Percentiles rank a stretch among this genome's conserved stretches.
Conservation (phyloP, 2,329 filamentous ascomycete genomes). For the Cladosporium colombiae region DNA sequence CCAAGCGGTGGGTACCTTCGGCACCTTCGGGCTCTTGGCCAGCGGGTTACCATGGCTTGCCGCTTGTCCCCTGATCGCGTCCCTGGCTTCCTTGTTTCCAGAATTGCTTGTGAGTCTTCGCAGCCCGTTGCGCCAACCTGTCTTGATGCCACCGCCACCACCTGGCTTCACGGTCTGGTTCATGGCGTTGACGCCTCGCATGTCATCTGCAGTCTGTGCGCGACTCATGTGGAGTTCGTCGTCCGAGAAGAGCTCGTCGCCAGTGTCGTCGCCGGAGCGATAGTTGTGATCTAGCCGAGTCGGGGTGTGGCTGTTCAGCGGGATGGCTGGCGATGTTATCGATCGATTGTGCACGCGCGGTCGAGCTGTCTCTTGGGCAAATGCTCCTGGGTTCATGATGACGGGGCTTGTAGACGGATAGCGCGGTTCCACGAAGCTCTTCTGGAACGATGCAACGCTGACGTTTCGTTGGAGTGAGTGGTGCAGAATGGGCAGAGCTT, state of each 20-base stretch:
- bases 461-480: conserved; percentile 74
- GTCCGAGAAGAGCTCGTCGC: conserved; percentile 67
- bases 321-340: conserved; percentile 73
- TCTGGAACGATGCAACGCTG: conserved; percentile 76
- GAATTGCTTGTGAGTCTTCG: conserved; percentile 62
- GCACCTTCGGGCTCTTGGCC: conserved; percentile 49
- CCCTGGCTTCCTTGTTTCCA: conserved; percentile 40
- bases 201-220: conserved; percentile 30
- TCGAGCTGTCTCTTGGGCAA: conserved; percentile 51
- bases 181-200: conserved; percentile 17
- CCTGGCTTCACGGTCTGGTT: conserved; percentile 32
- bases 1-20: conserved; percentile 51
- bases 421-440: conserved; percentile 75
- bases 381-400: conserved; percentile 59
- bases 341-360: conserved; percentile 73
- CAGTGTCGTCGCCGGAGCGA: conserved; percentile 74
- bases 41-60: conserved; percentile 30
- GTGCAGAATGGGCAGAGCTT: conserved; percentile 85
- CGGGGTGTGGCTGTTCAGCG: conserved; percentile 36
- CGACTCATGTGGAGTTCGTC: conserved; percentile 59
- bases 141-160: conserved; percentile 41
- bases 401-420: conserved; percentile 52
- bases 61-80: conserved; percentile 42
- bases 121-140: conserved; percentile 56
- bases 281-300: conserved; percentile 57